Percentiles rank a stretch among this genome's conserved stretches.
Conservation (phyloP, 495 filamentous ascomycete species). For the Aspergillus heteromorphus region DNA sequence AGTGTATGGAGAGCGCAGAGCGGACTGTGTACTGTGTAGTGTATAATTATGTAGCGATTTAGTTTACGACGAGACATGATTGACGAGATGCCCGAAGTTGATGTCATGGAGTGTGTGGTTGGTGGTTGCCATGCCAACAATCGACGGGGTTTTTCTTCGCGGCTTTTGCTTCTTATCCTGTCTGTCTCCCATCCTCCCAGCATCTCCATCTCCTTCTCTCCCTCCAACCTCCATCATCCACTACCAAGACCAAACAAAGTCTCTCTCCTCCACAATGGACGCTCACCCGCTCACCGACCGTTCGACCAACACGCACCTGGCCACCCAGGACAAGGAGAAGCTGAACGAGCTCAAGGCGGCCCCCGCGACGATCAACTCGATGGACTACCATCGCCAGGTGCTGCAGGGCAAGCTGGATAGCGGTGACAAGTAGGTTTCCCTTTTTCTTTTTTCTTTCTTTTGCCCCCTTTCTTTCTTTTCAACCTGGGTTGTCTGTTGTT, state of each 20-base stretch:
- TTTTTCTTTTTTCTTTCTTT: no score
- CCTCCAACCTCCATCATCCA: neutral
- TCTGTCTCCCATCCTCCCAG: constrained; percentile 3
- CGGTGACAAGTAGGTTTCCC: constrained; percentile 54
- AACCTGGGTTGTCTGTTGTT: neutral
- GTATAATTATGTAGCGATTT: neutral
- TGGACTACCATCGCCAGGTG: constrained; percentile 78
- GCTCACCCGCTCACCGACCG: constrained; percentile 38
- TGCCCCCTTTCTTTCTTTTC: no score
- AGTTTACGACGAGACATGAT: neutral
- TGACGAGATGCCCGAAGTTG: neutral
- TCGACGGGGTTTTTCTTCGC: constrained; percentile 29
- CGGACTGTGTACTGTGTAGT: no score
- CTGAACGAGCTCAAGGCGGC: constrained; percentile 26
- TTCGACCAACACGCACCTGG: constrained; percentile 41
- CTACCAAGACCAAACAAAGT: neutral
- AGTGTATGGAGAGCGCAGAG: no score
- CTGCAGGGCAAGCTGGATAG: constrained; percentile 64
- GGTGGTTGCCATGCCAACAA: constrained; percentile 43
- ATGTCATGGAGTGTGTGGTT: constrained; percentile 2
- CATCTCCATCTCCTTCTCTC: constrained; percentile 2
- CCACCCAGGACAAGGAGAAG: constrained; percentile 24
- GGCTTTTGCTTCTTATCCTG: constrained; percentile 18
- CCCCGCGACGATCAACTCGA: constrained; percentile 32
- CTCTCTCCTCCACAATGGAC: constrained; percentile 24